phyloP scores from a whole-genome alignment of 1,139 yeast species.

The Zygoascus hellenicus region DNA sequence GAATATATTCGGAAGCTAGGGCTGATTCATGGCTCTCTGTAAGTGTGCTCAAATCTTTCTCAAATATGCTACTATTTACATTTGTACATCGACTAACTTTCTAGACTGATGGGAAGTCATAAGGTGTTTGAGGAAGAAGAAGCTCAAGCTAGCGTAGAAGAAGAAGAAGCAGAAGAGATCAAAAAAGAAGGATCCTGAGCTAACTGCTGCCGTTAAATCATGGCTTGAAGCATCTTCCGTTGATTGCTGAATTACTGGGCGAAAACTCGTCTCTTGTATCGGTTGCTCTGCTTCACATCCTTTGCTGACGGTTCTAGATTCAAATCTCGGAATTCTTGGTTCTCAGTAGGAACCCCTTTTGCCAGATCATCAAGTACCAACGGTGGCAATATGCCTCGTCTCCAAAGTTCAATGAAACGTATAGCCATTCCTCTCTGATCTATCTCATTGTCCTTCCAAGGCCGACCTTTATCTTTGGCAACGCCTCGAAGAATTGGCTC shows the following conservation, averaged over 20 bases:
- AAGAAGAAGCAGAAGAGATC: constrained; percentile 13
- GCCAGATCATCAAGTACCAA: constrained; percentile 35
- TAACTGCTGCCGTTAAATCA: background rate
- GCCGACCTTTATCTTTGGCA: constrained; percentile 22
- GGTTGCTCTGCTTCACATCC: constrained; percentile 2
- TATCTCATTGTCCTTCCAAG: constrained; percentile 38
- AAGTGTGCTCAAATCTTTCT: constrained; percentile 17
- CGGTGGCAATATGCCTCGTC: constrained; percentile 48
- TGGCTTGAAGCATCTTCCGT: too few relatives aligned
- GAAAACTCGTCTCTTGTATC: constrained; percentile 5
- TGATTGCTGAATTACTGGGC: background rate
- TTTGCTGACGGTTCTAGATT: constrained; percentile 4
- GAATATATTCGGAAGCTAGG: constrained; percentile 53
- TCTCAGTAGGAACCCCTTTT: constrained; percentile 13
- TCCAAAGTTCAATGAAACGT: constrained; percentile 64
- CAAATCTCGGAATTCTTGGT: background rate
- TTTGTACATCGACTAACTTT: constrained; percentile 1
- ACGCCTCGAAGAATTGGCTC: constrained; percentile 49
- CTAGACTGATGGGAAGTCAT: constrained; percentile 57
- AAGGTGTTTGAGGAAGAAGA: constrained; percentile 52
- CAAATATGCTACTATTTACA: background rate
- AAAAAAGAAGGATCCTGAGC: background rate
- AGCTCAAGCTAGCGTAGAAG: constrained; percentile 15
- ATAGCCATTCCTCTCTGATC: constrained; percentile 46
- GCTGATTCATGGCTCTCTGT: constrained; percentile 54